These are phyloP conservation scores for Stachybotrys echinatus DNA, from an alignment of 2,329 filamentous ascomycete genomes.

Conservation along the genomic window DNA sequence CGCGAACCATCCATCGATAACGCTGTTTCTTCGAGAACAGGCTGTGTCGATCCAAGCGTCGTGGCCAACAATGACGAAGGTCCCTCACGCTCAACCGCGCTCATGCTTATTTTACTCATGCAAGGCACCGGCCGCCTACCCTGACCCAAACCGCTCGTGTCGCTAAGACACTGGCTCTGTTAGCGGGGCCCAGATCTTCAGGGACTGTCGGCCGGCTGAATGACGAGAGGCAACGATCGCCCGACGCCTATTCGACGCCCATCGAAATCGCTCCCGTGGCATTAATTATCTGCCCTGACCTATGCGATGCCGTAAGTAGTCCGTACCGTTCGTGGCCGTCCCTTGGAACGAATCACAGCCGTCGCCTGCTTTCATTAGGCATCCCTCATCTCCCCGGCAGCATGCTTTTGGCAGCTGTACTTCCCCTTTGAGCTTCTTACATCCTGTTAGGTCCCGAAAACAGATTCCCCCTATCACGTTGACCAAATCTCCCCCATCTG, in stretches of 20 bases:
- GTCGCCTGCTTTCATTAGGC: not conserved
- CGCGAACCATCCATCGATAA: too few species aligned
- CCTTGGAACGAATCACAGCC: not conserved
- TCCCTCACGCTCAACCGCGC: not conserved
- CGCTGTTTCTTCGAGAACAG: not conserved
- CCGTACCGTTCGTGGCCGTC: not conserved
- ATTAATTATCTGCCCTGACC: not conserved
- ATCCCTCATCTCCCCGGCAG: not conserved
- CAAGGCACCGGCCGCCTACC: not conserved
- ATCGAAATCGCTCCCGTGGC: not conserved
- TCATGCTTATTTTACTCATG: too few species aligned
- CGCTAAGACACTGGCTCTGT: not conserved
- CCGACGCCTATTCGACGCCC: not conserved
- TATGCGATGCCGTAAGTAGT: not conserved
- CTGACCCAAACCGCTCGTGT: not conserved
- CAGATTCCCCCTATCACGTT: not conserved
- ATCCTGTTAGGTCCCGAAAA: not conserved
- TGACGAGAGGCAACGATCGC: not conserved
- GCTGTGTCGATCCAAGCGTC: not conserved
- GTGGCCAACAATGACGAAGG: not conserved
- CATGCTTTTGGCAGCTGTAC: not conserved
- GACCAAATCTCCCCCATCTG: not conserved
- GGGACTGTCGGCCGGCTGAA: not conserved
- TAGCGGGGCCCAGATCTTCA: not conserved
- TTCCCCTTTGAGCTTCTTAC: not conserved